Conservation (phyloP, 2,329 filamentous ascomycete genomes). For the Fusarium sp. region DNA sequence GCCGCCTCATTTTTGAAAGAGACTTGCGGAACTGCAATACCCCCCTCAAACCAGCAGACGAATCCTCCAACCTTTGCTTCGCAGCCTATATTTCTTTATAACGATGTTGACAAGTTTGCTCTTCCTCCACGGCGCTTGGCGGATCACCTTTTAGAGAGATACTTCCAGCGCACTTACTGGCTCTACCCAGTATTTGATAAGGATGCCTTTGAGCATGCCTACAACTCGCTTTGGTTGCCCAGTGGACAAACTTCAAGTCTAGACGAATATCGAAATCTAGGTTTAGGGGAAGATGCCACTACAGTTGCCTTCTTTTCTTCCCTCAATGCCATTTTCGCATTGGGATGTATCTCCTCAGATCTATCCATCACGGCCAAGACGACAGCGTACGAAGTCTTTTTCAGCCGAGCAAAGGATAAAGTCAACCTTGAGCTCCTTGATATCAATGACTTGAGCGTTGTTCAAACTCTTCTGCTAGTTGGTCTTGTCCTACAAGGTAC, state of each 20-base stretch:
- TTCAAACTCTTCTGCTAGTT: neutral
- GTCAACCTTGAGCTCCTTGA: neutral
- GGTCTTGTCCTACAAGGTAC: neutral
- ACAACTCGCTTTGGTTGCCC: neutral
- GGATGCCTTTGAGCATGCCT: neutral
- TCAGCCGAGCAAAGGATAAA: neutral
- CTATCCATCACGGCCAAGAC: neutral
- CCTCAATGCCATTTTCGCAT: neutral
- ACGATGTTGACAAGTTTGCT: neutral
- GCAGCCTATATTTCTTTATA: neutral
- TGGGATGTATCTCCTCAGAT: neutral
- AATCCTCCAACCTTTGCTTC: neutral
- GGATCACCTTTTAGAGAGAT: neutral
- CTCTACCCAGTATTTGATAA: neutral
- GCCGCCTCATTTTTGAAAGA: neutral
- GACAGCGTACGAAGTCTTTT: neutral
- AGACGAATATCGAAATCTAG: neutral
- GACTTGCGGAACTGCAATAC: neutral
- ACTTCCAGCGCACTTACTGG: neutral
- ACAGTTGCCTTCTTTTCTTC: neutral
- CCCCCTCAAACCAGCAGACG: accelerated
- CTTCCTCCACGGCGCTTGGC: neutral
- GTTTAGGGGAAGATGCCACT: neutral
- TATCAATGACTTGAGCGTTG: neutral
- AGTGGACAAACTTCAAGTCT: neutral